Evolutionary conservation across 1,284 basidiomycete species (phyloP).

Genomic region (Pisolithus thermaeus): DNA sequence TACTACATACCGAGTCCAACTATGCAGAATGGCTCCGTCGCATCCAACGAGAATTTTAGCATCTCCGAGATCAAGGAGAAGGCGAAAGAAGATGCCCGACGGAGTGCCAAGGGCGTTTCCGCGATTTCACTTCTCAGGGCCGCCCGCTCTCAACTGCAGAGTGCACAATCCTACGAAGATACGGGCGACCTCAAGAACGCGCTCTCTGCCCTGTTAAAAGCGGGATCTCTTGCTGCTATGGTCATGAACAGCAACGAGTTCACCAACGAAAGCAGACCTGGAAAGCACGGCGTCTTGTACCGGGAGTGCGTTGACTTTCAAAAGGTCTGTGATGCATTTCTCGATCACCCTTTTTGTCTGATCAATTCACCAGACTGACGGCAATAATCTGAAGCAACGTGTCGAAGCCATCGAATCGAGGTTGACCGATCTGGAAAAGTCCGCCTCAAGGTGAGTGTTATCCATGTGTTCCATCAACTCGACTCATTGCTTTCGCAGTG

Average conservation of each 20-base stretch:
- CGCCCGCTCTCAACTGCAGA: constrained; percentile 50
- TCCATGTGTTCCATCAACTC: constrained; percentile 8
- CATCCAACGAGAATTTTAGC: constrained; percentile 30
- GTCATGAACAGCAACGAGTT: constrained; percentile 57
- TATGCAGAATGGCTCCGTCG: constrained; percentile 28
- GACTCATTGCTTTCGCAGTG: constrained; percentile 14
- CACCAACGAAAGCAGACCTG: constrained; percentile 39
- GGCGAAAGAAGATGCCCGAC: constrained; percentile 52
- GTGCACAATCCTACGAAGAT: constrained; percentile 46
- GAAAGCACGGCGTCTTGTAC: constrained; percentile 43
- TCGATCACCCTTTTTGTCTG: constrained; percentile 11
- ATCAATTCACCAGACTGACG: constrained; percentile 39
- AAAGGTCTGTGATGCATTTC: constrained; percentile 38
- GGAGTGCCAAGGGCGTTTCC: constrained; percentile 48
- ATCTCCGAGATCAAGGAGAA: constrained; percentile 60
- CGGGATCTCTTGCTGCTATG: constrained; percentile 51
- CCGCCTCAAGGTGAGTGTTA: constrained; percentile 37
- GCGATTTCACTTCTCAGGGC: constrained; percentile 50
- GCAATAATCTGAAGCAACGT: constrained; percentile 42
- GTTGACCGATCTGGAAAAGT: constrained; percentile 50
- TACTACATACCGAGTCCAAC: constrained; percentile 11
- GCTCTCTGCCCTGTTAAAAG: constrained; percentile 51
- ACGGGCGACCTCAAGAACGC: constrained; percentile 57
- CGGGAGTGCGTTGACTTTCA: constrained; percentile 57
- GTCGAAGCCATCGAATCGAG: constrained; percentile 51